phyloP scores from a whole-genome alignment of 441 rosid genomes.

The Pelargonium australe region DNA sequence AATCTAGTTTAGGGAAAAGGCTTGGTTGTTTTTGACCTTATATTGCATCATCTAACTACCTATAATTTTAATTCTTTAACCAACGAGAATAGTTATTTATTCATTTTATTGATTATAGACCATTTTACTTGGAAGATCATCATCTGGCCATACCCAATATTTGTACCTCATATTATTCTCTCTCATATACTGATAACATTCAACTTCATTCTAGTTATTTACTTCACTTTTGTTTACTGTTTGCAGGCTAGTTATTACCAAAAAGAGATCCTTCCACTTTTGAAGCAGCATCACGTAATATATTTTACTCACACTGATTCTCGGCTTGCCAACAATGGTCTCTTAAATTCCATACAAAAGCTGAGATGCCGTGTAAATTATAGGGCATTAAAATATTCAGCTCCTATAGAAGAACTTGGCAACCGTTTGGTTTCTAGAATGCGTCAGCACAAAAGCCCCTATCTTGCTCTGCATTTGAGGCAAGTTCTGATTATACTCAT shows the following conservation, averaged over 20 bases:
- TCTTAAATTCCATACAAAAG: conserved; percentile 58
- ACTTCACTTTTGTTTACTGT: conserved; percentile 6
- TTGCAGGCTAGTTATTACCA: conserved; percentile 70
- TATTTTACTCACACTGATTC: conserved; percentile 85
- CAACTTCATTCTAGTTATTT: neutral
- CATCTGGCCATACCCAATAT: neutral
- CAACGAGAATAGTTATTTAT: no score
- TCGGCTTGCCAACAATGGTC: conserved; percentile 75
- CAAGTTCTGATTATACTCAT: conserved; percentile 22
- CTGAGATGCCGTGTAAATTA: conserved; percentile 85
- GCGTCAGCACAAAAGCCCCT: conserved; percentile 56
- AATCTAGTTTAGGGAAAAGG: no score
- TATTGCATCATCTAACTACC: no score
- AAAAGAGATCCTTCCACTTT: conserved; percentile 55
- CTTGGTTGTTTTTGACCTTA: no score
- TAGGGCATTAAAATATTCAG: conserved; percentile 66
- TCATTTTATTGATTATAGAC: neutral
- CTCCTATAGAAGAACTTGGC: conserved; percentile 71
- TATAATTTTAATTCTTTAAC: no score
- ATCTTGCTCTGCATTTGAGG: conserved; percentile 94
- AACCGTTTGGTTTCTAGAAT: conserved; percentile 67
- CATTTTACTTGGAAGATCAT: neutral
- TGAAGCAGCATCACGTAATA: conserved; percentile 76
- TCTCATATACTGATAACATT: neutral
- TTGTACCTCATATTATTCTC: neutral